These are phyloP conservation scores for Malassezia vespertilionis DNA, from an alignment of 1,284 basidiomycete genomes.

Conservation along the genomic window DNA sequence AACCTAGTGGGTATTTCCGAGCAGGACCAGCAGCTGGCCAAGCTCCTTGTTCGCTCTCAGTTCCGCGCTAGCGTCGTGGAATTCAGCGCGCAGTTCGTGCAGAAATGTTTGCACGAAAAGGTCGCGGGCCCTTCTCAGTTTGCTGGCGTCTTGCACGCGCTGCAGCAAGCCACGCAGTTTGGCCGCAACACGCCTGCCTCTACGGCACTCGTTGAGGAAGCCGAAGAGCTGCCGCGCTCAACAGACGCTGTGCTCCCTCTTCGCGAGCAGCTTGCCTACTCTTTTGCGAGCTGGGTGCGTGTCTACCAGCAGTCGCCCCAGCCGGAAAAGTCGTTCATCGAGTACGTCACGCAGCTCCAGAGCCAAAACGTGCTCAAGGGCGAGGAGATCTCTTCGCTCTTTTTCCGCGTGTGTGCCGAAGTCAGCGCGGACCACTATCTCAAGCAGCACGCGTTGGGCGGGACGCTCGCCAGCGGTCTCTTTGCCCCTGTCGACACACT, in stretches of 20 bases:
- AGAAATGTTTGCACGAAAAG: constrained; percentile 71
- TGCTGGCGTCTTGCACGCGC: constrained; percentile 66
- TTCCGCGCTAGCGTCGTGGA: constrained; percentile 66
- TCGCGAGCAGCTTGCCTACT: constrained; percentile 54
- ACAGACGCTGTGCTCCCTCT: constrained; percentile 20
- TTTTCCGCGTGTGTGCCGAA: constrained; percentile 95
- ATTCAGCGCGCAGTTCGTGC: constrained; percentile 72
- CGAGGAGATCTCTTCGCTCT: constrained; percentile 91
- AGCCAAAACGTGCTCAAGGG: constrained; percentile 92
- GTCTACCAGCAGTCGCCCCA: constrained; percentile 82
- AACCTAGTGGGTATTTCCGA: constrained; percentile 67
- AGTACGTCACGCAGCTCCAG: constrained; percentile 91
- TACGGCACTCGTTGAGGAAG: constrained; percentile 56
- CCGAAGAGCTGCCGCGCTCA: constrained; percentile 50
- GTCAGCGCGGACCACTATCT: constrained; percentile 83
- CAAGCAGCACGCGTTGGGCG: constrained; percentile 68
- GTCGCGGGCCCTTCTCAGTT: constrained; percentile 64
- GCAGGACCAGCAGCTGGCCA: constrained; percentile 82
- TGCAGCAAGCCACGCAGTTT: constrained; percentile 55
- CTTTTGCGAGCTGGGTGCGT: constrained; percentile 73
- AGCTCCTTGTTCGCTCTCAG: constrained; percentile 61
- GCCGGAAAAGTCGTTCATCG: constrained; percentile 87
- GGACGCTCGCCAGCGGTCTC: constrained; percentile 58
- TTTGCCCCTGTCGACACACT: constrained; percentile 93
- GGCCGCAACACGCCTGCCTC: constrained; percentile 72